Conservation (phyloP, 495 filamentous ascomycete genomes). For the Podospora didyma region DNA sequence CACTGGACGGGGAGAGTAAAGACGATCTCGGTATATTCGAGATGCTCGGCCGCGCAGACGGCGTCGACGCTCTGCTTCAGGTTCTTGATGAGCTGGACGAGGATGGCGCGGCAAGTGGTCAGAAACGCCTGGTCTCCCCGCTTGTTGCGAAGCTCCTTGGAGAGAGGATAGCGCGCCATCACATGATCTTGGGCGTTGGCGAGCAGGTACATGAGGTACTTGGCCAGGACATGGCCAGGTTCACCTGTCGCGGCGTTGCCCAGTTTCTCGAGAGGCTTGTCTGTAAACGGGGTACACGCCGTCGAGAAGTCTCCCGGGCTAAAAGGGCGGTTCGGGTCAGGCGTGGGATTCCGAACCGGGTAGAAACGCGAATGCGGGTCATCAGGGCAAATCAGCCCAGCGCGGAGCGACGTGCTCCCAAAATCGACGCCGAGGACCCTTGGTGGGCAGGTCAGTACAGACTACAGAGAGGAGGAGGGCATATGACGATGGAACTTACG, state of each 20-base stretch:
- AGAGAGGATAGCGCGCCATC: slow-evolving; percentile 5
- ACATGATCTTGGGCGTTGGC: slow-evolving; percentile 1
- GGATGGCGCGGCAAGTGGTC: background rate
- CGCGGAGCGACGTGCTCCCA: too few relatives aligned
- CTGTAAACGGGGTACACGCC: slow-evolving; percentile 1
- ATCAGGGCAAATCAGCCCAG: too few relatives aligned
- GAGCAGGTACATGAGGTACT: slow-evolving; percentile 9
- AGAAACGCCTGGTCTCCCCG: background rate
- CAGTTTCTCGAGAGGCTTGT: background rate
- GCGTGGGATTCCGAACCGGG: too few relatives aligned
- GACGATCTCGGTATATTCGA: background rate
- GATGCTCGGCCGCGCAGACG: background rate
- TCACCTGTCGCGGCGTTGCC: background rate
- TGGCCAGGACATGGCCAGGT: slow-evolving; percentile 1
- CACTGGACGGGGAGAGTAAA: slow-evolving; percentile 4
- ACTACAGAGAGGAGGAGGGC: too few relatives aligned
- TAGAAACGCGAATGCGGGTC: too few relatives aligned
- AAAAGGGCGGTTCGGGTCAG: too few relatives aligned
- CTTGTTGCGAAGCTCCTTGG: background rate
- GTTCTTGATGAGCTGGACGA: background rate
- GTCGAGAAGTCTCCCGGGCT: slow-evolving; percentile 6
- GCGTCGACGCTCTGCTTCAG: background rate
- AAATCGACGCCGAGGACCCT: too few relatives aligned
- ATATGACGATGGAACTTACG: too few relatives aligned
- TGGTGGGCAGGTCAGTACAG: too few relatives aligned